Evolutionary conservation across 2,329 filamentous ascomycete genomes (phyloP), one percentile per base, ranked within the genome.

Genomic region (Phialocephala subalpina): DNA sequence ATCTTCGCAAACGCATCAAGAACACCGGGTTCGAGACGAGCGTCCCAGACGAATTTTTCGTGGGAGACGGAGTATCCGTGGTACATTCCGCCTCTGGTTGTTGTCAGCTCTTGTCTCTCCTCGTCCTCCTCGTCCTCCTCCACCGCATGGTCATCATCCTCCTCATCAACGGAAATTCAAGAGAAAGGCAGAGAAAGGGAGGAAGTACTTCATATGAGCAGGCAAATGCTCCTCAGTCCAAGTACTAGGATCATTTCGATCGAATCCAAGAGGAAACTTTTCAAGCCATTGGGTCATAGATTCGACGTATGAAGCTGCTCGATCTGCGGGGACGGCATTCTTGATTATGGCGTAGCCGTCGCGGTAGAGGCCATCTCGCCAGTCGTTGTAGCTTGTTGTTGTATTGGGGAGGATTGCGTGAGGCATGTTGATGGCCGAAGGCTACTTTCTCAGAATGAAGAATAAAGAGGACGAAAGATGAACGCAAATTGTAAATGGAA

Each of bases 271-370:
- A 33, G 63, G 60, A 27, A 70, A 70, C 11, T 60, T 64, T 35
- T 69, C 60, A 4, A 69, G 35, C 76, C 75, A 70, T 70, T 76
- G 53, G 27, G 60, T 58, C 40, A 69, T 64, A 22, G 72, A 68
- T 1, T 73, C 47, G 18, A 52, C 67, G 38, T 77, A 77, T 27
- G 68, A 58, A 3, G 65, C 69, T 5, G 80, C 80, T 53, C 74
- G 74, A 20, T 80, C 80, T 8, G 67, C 69, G 0, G 80, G 77
- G 47, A 83, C 76, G 1, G 79, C 81, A 1, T 77, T 77, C 60
- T 82, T 83, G 59, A 83, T 73, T 11, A 83, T 76, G 0, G 79
- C 79, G 63, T 73, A 82, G 3, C 81, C 81, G 63, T 83, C 53
- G 11, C 58, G 58, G 58, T 64, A 62, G 45, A 70, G 61, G 2